Percentiles rank a stretch among this genome's conserved stretches.
phyloP scores from a whole-genome alignment of 192 early-diverging fungal species.

The Coemansia sp. region DNA sequence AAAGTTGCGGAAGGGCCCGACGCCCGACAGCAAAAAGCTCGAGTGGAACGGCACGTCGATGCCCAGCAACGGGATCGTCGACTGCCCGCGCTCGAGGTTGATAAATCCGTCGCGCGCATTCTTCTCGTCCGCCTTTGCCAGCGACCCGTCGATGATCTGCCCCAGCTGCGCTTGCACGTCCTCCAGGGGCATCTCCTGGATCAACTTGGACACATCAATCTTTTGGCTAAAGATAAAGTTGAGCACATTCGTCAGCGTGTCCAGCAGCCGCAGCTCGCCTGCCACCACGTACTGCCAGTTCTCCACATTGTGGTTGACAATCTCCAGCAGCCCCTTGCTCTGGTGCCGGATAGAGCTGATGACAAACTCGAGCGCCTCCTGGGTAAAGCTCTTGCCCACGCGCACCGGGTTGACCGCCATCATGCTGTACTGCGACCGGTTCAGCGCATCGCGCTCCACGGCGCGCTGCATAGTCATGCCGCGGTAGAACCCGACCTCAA shows the following conservation, averaged over 20 bases:
- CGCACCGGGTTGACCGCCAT: conserved; percentile 92
- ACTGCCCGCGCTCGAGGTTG: conserved; percentile 82
- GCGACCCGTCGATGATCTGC: conserved; percentile 76
- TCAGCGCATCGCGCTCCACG: conserved; percentile 80
- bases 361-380: conserved; percentile 73
- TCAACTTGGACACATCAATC: conserved; percentile 61
- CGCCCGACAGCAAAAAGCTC: conserved; percentile 89
- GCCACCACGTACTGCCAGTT: conserved; percentile 97
- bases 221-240: conserved; percentile 79
- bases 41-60: conserved; percentile 99
- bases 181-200: background rate
- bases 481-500: conserved; percentile 96
- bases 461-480: conserved; percentile 99
- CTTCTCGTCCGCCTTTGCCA: conserved; percentile 73
- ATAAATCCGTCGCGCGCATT: conserved; percentile 64
- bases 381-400: conserved; percentile 85
- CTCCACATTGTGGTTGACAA: conserved; percentile 98
- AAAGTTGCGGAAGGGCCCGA: conserved; percentile 91
- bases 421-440: conserved; percentile 96
- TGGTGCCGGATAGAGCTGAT: conserved; percentile 83
- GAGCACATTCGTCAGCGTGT: conserved; percentile 80
- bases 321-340: conserved; percentile 81
- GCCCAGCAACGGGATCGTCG: conserved; percentile 89
- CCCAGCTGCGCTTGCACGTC: conserved; percentile 58
- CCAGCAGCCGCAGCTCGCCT: conserved; percentile 81